Base-by-base conservation (phyloP, 2,329 filamentous ascomycete genomes). In the Sclerotinia borealis region DNA sequence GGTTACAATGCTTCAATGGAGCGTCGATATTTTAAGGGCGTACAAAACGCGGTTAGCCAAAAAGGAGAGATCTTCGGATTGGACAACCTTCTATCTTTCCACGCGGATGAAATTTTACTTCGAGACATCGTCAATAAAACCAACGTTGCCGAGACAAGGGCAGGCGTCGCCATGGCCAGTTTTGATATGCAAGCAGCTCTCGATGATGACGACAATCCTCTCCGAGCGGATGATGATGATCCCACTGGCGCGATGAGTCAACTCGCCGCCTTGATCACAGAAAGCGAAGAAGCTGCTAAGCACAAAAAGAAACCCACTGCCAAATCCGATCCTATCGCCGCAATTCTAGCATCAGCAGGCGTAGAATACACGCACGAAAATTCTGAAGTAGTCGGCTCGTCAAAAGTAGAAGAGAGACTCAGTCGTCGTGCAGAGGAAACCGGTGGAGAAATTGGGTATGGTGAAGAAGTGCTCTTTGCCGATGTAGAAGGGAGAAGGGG, bases 71-170 rank as follows among this genome's bases (percentile, higher is more conserved):
- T 99, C 27, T 99, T 99, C 69, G 95, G 95, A 0, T 81, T 98
- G 2, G 77, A 83, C 27, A 99, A 99, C 69, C 82, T 99, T 15
- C 92, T 99, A 70, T 86, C 86, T 0, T 97, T 91, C 67, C 87
- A 92, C 67, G 85, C 86, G 54, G 85, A 93, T 68, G 90, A 90
- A 65, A 84, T 96, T 15, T 82, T 97, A 17, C 82, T 98, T 6
- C 85, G 91, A n/a, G 92, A 97, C 63, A 98, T 99, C 69, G 92
- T 99, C 70, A 96, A 98, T 79, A 96, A 97, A 76, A 98, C 95
- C 34, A 99, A 99, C 72, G 87, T 99, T 59, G 95, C 95, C 4
- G 95, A 99, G 77, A 91, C 91, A 48, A 91, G 88, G 72, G 92
- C 90, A 0, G 93, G 92, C 0, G 89, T 98, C 11, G 83, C 85